Base-by-base conservation (phyloP, 1,284 basidiomycete species). In the Binderoboletus segoi region DNA sequence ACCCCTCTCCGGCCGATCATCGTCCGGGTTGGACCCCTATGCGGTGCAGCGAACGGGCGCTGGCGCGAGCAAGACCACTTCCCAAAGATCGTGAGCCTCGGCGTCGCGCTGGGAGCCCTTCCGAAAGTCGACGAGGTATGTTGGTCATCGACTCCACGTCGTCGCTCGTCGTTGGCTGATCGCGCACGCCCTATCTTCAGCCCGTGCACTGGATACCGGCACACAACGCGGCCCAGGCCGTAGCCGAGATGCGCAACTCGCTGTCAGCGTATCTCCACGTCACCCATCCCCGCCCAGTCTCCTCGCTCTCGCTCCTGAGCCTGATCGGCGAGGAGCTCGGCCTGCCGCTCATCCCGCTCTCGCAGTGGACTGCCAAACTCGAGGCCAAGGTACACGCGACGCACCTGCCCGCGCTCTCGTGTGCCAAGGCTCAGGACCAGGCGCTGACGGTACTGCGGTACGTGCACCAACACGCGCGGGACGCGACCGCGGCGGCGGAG, bases 21-120 rank as follows among this genome's bases (percentile, higher is more conserved):
- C 11, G 57, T 77, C 37, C 75, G 79, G 20, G 64, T 77, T 1
- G 78, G 77, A 3, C 76, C 78, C 51, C 57, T 81, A 0, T 69
- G 67, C 24, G 75, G 77, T 16, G 65, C 54, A n/a, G 32, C 37
- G 11, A 67, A 67, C 33, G 63, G 67, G 8, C 65, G 62, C 26
- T 67, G 67, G 66, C 53, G 64, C 23, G 46, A 63, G 47, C 46
- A 64, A 18, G 69, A 75, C 24, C 70, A 68, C 60, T 53, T 74
- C 5, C 75, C 73, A 7, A 53, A 61, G 35, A 61, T 77, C 45
- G 63, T 76, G 13, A 57, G 61, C 43, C 54, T 65, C 38, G 44
- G 62, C n/a, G 35, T 45, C 30, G 41, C 56, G 21, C 41, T 60
- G 12, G 60, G 61, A 18, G 54, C 41, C 2, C 62, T 68, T 44